phyloP scores from a whole-genome alignment of 345 rosid genomes.

The Streptanthus diversifolius region DNA sequence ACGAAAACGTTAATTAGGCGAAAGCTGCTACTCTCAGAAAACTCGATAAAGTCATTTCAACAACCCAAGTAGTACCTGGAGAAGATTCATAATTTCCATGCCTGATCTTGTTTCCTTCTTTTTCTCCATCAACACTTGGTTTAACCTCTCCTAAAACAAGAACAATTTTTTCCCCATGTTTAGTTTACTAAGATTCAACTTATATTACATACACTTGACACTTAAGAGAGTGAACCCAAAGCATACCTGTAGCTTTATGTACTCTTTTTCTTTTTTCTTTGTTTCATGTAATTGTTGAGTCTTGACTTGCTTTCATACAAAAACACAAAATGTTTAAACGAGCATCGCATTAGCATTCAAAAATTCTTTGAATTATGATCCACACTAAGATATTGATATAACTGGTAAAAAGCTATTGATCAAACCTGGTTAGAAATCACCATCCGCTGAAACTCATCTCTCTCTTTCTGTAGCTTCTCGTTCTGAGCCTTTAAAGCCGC shows the following conservation, averaged over 20 bases:
- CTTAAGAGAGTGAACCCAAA: background rate
- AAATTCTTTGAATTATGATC: background rate
- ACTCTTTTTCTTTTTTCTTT: conserved; percentile 97
- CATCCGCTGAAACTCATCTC: conserved; percentile 98
- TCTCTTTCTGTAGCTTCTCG: conserved; percentile 89
- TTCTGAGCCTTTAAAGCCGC: conserved; percentile 84
- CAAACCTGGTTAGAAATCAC: conserved; percentile 92
- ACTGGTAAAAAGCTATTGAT: background rate
- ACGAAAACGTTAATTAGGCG: background rate
- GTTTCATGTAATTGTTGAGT: conserved; percentile 95
- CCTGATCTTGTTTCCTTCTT: conserved; percentile 97
- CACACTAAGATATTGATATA: background rate
- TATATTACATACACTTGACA: background rate
- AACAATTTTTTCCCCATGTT: background rate
- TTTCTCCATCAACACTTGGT: conserved; percentile 97
- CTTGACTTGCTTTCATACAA: conserved; percentile 73
- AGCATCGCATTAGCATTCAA: background rate
- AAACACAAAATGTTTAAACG: conserved; percentile 24
- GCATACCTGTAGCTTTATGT: conserved; percentile 83
- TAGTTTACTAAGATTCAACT: background rate
- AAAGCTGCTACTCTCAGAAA: background rate
- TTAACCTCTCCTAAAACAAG: conserved; percentile 74
- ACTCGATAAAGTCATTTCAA: background rate
- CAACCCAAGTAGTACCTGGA: conserved; percentile 58
- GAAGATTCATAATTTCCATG: conserved; percentile 97